Evolutionary conservation across 371 early-diverging fungal genomes (phyloP).

Genomic region (Sporodiniella umbellata): DNA sequence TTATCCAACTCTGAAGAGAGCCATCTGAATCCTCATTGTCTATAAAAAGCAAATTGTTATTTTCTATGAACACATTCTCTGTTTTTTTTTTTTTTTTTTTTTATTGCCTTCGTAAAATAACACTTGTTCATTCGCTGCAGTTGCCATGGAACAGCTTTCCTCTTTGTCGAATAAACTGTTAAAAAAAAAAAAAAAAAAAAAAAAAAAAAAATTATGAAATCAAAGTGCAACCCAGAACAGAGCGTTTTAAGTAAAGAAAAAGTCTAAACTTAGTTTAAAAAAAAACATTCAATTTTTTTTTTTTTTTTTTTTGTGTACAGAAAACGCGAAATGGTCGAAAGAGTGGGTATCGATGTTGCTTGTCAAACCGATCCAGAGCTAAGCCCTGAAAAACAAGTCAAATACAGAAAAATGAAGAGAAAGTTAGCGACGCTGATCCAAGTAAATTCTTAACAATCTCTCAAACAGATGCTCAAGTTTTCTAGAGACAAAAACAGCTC

Average conservation of each 20-base stretch:
- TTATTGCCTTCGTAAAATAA: neutral
- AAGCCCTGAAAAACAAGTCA: neutral
- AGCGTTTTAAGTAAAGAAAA: too few species aligned
- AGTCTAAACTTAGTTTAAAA: neutral
- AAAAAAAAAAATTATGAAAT: neutral
- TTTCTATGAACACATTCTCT: neutral
- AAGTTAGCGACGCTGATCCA: conserved; percentile 11
- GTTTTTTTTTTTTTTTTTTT: neutral
- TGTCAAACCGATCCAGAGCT: conserved; percentile 1
- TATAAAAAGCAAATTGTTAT: neutral
- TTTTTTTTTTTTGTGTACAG: neutral
- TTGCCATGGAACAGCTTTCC: neutral
- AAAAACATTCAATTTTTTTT: neutral
- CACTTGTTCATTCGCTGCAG: conserved; percentile 4
- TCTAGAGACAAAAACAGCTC: conserved; percentile 17
- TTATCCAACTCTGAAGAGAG: conserved; percentile 69
- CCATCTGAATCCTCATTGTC: conserved; percentile 24
- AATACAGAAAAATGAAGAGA: conserved; percentile 19
- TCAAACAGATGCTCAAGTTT: too few species aligned
- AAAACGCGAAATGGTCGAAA: neutral
- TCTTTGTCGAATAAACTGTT: neutral
- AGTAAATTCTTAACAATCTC: conserved; percentile 3
- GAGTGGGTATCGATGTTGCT: neutral
- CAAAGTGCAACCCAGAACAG: too few species aligned
- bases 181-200: conserved; percentile 3